Percentiles rank a stretch among this genome's conserved stretches.
phyloP scores from a whole-genome alignment of 345 rosid genomes.

The Moricandia arvensis region DNA sequence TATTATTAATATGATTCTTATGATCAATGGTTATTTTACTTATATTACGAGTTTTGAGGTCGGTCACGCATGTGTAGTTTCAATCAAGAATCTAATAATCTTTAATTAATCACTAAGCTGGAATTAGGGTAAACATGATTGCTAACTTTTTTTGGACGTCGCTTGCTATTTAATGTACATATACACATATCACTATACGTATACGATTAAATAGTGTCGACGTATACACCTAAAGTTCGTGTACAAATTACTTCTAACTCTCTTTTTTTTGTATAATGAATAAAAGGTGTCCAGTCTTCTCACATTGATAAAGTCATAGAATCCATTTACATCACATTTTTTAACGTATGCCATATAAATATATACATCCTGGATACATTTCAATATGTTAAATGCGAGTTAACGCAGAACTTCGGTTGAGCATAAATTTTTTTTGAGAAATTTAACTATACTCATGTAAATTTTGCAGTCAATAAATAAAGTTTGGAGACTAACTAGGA shows the following conservation, averaged over 20 bases:
- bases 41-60: conserved; percentile 26
- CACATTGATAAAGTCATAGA: neutral
- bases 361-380: neutral
- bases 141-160: conserved; percentile 11
- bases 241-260: neutral
- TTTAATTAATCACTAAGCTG: neutral
- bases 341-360: neutral
- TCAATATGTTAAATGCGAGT: neutral
- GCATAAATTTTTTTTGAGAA: neutral
- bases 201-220: neutral
- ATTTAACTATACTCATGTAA: conserved; percentile 1
- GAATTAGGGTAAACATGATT: conserved; percentile 15
- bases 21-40: neutral
- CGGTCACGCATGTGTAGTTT: conserved; percentile 30
- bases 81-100: conserved; percentile 1
- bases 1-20: neutral
- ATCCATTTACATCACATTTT: neutral
- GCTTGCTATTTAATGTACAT: neutral
- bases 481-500: conserved; percentile 5
- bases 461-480: neutral
- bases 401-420: neutral
- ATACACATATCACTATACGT: neutral
- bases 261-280: neutral
- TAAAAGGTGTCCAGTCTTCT: neutral
- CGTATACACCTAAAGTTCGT: neutral